Base-by-base conservation (phyloP, 441 rosid genomes). In the Eutrema salsugineum region DNA sequence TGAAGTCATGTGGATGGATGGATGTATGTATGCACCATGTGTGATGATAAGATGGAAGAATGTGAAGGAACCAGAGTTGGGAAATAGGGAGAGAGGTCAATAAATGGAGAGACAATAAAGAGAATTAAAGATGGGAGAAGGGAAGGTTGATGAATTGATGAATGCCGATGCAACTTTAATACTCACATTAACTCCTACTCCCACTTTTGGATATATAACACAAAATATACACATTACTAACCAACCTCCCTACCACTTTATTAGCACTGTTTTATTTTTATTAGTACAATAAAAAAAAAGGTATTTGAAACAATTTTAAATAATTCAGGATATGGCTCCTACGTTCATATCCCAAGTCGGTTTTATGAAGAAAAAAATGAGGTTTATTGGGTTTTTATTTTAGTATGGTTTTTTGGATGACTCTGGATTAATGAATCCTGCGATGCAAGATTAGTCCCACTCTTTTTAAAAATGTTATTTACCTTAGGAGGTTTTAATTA, bases 101-200 rank as follows among this genome's bases (percentile, higher is more conserved):
- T 77, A 66, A 72, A 77, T 71, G 66, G 72, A 71, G 78, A 68
- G 81, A 82, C 83, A 69, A 71, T 72, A 83, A 65, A 80, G 67
- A 81, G 84, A 75, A 84, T 85, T 82, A 89, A 91, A 84, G 84
- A 80, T 67, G 60, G 88, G 84, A 73, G 79, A 64, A 66, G 80
- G 78, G 76, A 57, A 70, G 68, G 75, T 63, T 70, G 75, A 76
- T 76, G 62, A 70, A 70, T 76, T 65, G 77, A 84, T 84, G 86
- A 86, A 74, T 81, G 85, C 82, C 79, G 75, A 82, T 81, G 80
- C 63, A 80, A 77, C 80, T 73, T 70, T 86, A 83, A 78, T 76
- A 68, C 57, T 60, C 71, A 71, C 84, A 82, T 82, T 76, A 83
- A 88, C 86, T 87, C 84, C 92, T 74, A 77, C 88, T 83, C 84